Evolutionary conservation across 345 rosid species (phyloP).

Genomic region (Murraya paniculata): DNA sequence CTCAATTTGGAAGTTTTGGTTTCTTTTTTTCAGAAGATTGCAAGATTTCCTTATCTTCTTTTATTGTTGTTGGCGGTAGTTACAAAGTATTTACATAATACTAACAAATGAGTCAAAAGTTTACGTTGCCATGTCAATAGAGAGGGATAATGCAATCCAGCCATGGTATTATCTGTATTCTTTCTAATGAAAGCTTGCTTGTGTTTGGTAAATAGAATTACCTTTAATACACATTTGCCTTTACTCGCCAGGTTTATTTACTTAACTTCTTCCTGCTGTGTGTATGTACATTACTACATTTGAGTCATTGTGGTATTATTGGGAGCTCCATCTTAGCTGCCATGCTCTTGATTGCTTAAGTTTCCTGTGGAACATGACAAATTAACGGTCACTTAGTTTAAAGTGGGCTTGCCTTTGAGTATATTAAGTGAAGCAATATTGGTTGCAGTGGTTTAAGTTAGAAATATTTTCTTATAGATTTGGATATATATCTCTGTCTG

Average conservation of each 20-base stretch:
- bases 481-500: not conserved
- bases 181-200: not conserved
- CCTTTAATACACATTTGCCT: not conserved
- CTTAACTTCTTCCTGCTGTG: not conserved
- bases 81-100: not conserved
- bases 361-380: not conserved
- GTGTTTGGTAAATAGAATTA: not conserved
- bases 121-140: not conserved
- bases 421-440: not conserved
- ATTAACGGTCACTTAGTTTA: not conserved
- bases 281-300: not conserved
- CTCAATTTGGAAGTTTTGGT: not conserved
- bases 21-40: not conserved
- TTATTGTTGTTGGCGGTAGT: not conserved
- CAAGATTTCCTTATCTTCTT: not conserved
- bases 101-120: not conserved
- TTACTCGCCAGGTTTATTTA: not conserved
- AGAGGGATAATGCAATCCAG: not conserved
- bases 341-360: not conserved
- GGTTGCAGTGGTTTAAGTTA: not conserved
- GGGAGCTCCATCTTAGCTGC: not conserved
- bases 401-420: not conserved
- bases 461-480: not conserved
- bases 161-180: not conserved
- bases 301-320: not conserved